Evolutionary conservation across 495 filamentous ascomycete genomes (phyloP).

Genomic region (Astrothelium subdiscretum): DNA sequence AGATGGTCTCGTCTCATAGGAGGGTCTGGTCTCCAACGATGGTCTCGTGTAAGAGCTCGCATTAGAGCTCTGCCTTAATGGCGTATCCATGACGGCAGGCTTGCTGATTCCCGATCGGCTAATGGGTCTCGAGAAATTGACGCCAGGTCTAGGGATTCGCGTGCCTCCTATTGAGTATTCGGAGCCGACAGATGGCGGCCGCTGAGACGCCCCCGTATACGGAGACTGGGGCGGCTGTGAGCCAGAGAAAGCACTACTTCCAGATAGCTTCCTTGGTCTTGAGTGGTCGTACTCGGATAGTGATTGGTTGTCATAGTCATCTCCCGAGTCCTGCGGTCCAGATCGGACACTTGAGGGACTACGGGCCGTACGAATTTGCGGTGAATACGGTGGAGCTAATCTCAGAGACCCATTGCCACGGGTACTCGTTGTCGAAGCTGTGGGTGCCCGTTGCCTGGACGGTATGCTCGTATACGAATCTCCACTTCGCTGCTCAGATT

Average conservation of each 20-base stretch:
- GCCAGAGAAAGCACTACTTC: slow-evolving; percentile 39
- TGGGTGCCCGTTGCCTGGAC: not conserved
- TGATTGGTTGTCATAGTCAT: slow-evolving; percentile 37
- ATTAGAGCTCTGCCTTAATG: slow-evolving; percentile 12
- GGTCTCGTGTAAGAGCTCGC: slow-evolving; percentile 6
- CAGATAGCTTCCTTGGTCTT: slow-evolving; percentile 25
- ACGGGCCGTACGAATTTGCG: slow-evolving; percentile 21
- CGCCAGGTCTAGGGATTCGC: slow-evolving; percentile 57
- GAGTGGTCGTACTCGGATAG: slow-evolving; percentile 19
- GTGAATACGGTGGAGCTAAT: slow-evolving; percentile 12
- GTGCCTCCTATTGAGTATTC: slow-evolving; percentile 54
- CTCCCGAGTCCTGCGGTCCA: slow-evolving; percentile 48
- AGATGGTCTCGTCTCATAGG: slow-evolving; percentile 26
- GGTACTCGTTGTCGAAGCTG: not conserved
- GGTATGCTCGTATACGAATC: not conserved
- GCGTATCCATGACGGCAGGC: not conserved
- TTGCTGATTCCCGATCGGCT: slow-evolving; percentile 46
- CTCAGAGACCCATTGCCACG: not conserved
- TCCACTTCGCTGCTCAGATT: not conserved
- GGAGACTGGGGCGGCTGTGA: slow-evolving; percentile 57
- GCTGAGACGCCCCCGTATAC: slow-evolving; percentile 39
- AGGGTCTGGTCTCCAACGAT: slow-evolving; percentile 14
- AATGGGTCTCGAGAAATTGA: slow-evolving; percentile 87
- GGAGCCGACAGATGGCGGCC: slow-evolving; percentile 75
- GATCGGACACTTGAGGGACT: slow-evolving; percentile 46